These are phyloP conservation scores for Termitomyces sp. DNA, from an alignment of 768 basidiomycete genomes.

Conservation along the genomic window DNA sequence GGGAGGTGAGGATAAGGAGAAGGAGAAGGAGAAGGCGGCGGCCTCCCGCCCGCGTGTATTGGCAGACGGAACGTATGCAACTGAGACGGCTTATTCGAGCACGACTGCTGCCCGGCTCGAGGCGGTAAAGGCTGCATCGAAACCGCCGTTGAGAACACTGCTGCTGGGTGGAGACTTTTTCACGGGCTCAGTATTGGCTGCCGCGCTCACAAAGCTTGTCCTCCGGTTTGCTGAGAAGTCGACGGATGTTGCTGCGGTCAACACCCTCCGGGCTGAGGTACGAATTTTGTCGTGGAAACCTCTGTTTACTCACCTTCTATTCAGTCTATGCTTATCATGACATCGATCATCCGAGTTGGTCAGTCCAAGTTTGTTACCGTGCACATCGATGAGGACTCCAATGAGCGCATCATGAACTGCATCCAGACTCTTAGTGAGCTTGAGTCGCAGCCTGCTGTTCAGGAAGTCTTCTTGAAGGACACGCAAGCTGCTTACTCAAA, in stretches of 20 bases:
- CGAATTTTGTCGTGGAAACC: conserved; percentile 9
- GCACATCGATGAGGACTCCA: conserved; percentile 98
- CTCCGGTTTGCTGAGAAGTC: conserved; percentile 68
- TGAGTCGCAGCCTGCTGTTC: conserved; percentile 51
- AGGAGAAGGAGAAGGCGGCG: conserved; percentile 50
- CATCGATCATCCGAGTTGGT: conserved; percentile 93
- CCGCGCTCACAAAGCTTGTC: conserved; percentile 88
- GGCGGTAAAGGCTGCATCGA: conserved; percentile 80
- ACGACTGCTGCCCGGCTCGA: conserved; percentile 65
- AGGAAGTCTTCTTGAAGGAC: conserved; percentile 78
- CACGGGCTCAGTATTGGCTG: conserved; percentile 88
- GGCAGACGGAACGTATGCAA: conserved; percentile 97
- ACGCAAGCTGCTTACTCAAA: conserved; percentile 90
- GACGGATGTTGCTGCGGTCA: conserved; percentile 46
- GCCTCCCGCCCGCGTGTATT: conserved; percentile 72
- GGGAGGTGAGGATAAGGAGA: conserved; percentile 40
- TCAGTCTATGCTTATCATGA: conserved; percentile 97
- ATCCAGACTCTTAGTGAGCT: conserved; percentile 90
- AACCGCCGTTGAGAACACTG: conserved; percentile 87
- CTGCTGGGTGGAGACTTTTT: conserved; percentile 97
- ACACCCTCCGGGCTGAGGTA: conserved; percentile 86
- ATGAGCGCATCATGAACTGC: conserved; percentile 94
- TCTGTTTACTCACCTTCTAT: neutral
- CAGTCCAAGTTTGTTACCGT: conserved; percentile 93
- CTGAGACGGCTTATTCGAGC: conserved; percentile 85